A percentile compares a stretch with the other conserved stretches of the same genome.
Evolutionary conservation across 1,284 basidiomycete species (phyloP).

Genomic region (Polyporus tsugae): DNA sequence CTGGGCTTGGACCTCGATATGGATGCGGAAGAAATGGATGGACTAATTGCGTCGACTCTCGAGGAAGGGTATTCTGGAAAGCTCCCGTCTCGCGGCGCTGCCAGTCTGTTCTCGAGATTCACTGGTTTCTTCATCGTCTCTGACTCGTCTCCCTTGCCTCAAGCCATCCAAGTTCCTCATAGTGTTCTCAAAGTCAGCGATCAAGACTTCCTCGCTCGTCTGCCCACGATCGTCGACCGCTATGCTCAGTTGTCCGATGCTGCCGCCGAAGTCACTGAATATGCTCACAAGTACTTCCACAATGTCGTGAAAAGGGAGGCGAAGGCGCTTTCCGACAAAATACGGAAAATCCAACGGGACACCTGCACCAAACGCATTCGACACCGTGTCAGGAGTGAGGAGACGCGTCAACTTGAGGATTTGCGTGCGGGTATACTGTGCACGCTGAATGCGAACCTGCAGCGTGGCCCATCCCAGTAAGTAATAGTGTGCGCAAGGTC

Average conservation of each 20-base stretch:
- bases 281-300: slow-evolving; percentile 4
- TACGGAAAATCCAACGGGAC: slow-evolving; percentile 35
- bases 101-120: background rate
- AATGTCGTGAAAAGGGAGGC: slow-evolving; percentile 23
- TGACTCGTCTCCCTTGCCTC: background rate
- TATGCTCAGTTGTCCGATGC: background rate
- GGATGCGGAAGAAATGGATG: background rate
- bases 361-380: slow-evolving; percentile 19
- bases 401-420: background rate
- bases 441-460: background rate
- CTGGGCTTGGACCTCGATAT: background rate
- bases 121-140: background rate
- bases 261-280: background rate
- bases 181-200: slow-evolving; percentile 1
- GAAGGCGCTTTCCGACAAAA: slow-evolving; percentile 6
- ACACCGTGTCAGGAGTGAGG: background rate
- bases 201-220: slow-evolving; percentile 3
- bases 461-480: background rate
- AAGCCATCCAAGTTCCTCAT: background rate
- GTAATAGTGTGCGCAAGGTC: background rate
- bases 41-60: background rate
- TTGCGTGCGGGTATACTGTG: slow-evolving; percentile 5
- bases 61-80: background rate
- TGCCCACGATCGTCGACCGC: background rate
- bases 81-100: background rate